Conservation (phyloP, 139 green algal genomes). For the Dunaliella primolecta region DNA sequence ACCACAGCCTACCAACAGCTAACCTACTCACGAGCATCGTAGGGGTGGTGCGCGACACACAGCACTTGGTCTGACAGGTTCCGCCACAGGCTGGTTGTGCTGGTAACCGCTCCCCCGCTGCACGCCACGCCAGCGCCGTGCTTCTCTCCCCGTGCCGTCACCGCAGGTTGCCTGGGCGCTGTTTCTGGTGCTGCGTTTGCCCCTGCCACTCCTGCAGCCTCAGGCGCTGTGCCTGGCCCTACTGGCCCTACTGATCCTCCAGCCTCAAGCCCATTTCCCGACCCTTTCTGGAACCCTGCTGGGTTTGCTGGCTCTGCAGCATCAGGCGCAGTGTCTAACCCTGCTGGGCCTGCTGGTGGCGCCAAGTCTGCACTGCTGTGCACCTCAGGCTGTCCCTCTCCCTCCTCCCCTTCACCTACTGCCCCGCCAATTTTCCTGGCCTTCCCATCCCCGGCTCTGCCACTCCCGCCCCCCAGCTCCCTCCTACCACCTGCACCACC, state of each 20-base stretch:
- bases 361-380: too few relatives aligned
- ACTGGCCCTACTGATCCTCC: background rate
- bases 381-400: background rate
- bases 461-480: background rate
- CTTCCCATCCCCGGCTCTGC: background rate
- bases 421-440: background rate
- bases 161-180: background rate
- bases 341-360: background rate
- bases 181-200: background rate
- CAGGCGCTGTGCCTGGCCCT: background rate
- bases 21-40: conserved; percentile 32
- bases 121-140: background rate
- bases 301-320: background rate
- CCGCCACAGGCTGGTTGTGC: conserved; percentile 28
- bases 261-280: too few relatives aligned
- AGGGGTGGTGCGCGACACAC: conserved; percentile 41
- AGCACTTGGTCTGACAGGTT: conserved; percentile 37
- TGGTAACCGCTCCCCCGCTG: background rate
- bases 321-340: background rate
- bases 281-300: background rate
- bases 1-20: too few relatives aligned
- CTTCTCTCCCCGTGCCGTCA: background rate
- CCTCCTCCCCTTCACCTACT: background rate
- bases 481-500: too few relatives aligned
- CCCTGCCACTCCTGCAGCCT: conserved; percentile 6